phyloP scores from a whole-genome alignment of 345 rosid species.

The Acer yangbiense region DNA sequence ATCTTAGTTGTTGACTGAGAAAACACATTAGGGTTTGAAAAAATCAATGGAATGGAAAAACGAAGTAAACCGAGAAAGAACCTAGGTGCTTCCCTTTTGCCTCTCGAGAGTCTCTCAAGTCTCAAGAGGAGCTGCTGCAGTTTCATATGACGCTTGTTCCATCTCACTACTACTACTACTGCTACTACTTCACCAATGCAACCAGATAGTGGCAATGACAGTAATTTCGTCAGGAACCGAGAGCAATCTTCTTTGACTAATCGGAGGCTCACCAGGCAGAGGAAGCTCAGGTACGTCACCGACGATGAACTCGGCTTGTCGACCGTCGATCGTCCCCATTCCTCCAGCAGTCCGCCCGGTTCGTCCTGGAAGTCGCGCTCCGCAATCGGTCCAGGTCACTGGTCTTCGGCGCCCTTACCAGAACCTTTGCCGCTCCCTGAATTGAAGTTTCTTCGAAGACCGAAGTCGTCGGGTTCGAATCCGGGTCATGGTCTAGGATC shows the following conservation, averaged over 20 bases:
- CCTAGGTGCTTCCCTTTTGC: constrained; percentile 25
- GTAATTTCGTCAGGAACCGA: constrained; percentile 6
- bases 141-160: constrained; percentile 27
- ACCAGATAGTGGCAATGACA: constrained; percentile 7
- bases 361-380: constrained; percentile 27
- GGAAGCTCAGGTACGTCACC: constrained; percentile 52
- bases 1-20: constrained; percentile 19
- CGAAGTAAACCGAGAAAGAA: constrained; percentile 31
- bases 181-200: background rate
- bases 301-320: constrained; percentile 46
- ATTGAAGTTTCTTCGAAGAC: constrained; percentile 12
- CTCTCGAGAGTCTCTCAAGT: background rate
- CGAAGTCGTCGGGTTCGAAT: constrained; percentile 23
- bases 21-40: background rate
- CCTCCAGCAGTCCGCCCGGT: constrained; percentile 37
- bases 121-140: background rate
- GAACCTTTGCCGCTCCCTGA: constrained; percentile 67
- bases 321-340: constrained; percentile 15
- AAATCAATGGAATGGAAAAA: background rate
- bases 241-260: constrained; percentile 17
- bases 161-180: background rate
- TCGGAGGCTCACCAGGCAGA: constrained; percentile 48
- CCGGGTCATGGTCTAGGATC: constrained; percentile 16
- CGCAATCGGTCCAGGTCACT: constrained; percentile 25
- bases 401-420: constrained; percentile 46